A percentile compares a stretch with the other conserved stretches of the same genome.
These are phyloP conservation scores for Acarospora socialis DNA, from an alignment of 2,329 filamentous ascomycete species.

Conservation along the genomic window DNA sequence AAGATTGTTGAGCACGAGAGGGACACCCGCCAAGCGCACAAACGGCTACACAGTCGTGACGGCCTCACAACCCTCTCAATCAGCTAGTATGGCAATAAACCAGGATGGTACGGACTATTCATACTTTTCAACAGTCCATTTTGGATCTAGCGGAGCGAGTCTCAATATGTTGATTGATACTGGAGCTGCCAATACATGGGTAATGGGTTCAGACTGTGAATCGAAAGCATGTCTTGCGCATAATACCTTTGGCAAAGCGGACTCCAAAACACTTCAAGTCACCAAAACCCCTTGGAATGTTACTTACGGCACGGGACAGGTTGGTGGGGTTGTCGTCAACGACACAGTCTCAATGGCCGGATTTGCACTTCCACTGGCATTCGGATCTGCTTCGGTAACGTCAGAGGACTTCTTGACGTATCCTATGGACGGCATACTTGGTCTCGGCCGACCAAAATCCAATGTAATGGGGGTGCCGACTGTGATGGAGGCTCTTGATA, in stretches of 20 bases:
- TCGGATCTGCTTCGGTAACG: slow-evolving; percentile 59
- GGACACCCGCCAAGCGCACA: slow-evolving; percentile 26
- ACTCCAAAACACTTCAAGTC: slow-evolving; percentile 50
- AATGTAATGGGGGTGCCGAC: slow-evolving; percentile 40
- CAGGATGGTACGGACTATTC: slow-evolving; percentile 41
- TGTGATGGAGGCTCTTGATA: slow-evolving; percentile 49
- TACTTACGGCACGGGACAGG: slow-evolving; percentile 62
- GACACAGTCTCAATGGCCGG: slow-evolving; percentile 56
- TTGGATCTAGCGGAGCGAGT: slow-evolving; percentile 35
- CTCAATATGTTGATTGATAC: slow-evolving; percentile 42
- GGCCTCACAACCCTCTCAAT: slow-evolving; percentile 25
- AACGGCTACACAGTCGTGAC: slow-evolving; percentile 34
- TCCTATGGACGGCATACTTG: slow-evolving; percentile 78
- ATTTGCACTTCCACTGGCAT: slow-evolving; percentile 47
- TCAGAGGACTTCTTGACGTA: slow-evolving; percentile 63
- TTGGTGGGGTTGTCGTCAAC: slow-evolving; percentile 49
- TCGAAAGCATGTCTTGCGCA: slow-evolving; percentile 54
- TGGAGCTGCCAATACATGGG: slow-evolving; percentile 57
- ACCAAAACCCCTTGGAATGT: slow-evolving; percentile 46
- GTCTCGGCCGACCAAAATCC: slow-evolving; percentile 51
- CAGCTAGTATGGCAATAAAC: slow-evolving; percentile 36
- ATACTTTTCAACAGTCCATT: slow-evolving; percentile 37
- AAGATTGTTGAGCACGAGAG: too few relatives aligned
- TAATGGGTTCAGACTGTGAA: slow-evolving; percentile 59
- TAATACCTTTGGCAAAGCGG: slow-evolving; percentile 49